A percentile compares a stretch with the other conserved stretches of the same genome.
Conservation (phyloP, 2,329 filamentous ascomycete genomes). For the Metarhizium brunneum region DNA sequence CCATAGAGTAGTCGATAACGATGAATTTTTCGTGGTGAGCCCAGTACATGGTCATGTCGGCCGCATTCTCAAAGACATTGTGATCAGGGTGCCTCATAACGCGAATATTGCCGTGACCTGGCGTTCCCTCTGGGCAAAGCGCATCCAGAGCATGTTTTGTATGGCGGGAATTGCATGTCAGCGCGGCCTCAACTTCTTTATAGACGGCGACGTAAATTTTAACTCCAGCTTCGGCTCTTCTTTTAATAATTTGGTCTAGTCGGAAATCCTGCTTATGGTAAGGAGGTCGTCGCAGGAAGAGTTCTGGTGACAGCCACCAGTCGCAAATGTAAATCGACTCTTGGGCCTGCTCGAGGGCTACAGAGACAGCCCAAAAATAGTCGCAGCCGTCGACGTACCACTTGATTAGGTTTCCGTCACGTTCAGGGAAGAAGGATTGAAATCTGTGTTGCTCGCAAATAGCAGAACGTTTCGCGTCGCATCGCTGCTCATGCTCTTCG, state of each 20-base stretch:
- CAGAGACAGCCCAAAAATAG: slow-evolving; percentile 91
- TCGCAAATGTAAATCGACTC: slow-evolving; percentile 94
- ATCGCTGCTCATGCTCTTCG: slow-evolving; percentile 78
- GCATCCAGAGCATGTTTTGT: slow-evolving; percentile 78
- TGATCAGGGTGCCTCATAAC: slow-evolving; percentile 91
- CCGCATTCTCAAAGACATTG: slow-evolving; percentile 86
- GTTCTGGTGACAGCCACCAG: slow-evolving; percentile 91
- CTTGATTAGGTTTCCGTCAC: slow-evolving; percentile 78
- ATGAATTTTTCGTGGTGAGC: slow-evolving; percentile 98
- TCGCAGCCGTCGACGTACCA: slow-evolving; percentile 96
- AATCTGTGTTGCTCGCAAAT: slow-evolving; percentile 72
- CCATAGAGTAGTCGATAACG: slow-evolving; percentile 81
- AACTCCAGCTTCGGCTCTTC: slow-evolving; percentile 82
- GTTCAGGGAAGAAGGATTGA: slow-evolving; percentile 82
- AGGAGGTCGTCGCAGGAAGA: slow-evolving; percentile 79
- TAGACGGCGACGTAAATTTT: slow-evolving; percentile 93
- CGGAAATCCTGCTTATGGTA: slow-evolving; percentile 77
- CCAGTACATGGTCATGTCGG: slow-evolving; percentile 97
- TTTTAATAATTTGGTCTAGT: slow-evolving; percentile 78
- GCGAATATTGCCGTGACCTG: slow-evolving; percentile 79
- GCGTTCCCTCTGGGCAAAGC: slow-evolving; percentile 72
- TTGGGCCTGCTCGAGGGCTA: slow-evolving; percentile 78
- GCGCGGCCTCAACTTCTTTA: slow-evolving; percentile 70
- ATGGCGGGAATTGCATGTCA: slow-evolving; percentile 88
- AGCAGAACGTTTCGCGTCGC: slow-evolving; percentile 68